Conservation (phyloP, 352 stramenopile genomes). For the Globisporangium rhizosaccharum region DNA sequence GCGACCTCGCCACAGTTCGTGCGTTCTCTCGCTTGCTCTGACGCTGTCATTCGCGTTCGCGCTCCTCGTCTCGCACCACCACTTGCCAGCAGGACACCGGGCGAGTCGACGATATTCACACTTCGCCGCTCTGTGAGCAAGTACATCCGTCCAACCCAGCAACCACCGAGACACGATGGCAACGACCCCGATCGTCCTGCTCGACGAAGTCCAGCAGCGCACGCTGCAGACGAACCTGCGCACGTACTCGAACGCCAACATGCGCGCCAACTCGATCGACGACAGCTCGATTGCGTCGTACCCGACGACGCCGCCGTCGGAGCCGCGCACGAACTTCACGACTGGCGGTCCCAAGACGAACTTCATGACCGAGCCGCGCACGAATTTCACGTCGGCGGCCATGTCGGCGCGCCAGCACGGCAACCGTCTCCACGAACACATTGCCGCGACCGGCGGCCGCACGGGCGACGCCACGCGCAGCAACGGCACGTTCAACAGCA, state of each 20-base stretch:
- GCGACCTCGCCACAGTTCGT: background rate
- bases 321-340: slow-evolving; percentile 2
- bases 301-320: slow-evolving; percentile 6
- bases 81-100: background rate
- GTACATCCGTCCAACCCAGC: background rate
- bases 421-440: background rate
- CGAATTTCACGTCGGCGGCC: background rate
- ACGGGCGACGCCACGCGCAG: slow-evolving; percentile 7
- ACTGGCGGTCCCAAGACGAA: background rate
- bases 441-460: background rate
- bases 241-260: background rate
- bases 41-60: background rate
- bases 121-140: too few species aligned
- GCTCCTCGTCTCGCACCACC: background rate
- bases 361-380: slow-evolving; percentile 1
- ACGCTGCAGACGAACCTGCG: background rate
- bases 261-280: too few species aligned
- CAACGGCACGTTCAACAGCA: slow-evolving; percentile 20
- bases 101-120: too few species aligned
- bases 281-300: background rate
- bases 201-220: slow-evolving; percentile 3
- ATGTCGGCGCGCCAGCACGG: background rate
- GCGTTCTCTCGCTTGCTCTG: background rate
- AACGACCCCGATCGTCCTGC: background rate
- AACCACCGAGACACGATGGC: background rate